These are phyloP conservation scores for Dryadomyces quercus-mongolicae DNA, from an alignment of 2,329 filamentous ascomycete genomes.

Conservation along the genomic window DNA sequence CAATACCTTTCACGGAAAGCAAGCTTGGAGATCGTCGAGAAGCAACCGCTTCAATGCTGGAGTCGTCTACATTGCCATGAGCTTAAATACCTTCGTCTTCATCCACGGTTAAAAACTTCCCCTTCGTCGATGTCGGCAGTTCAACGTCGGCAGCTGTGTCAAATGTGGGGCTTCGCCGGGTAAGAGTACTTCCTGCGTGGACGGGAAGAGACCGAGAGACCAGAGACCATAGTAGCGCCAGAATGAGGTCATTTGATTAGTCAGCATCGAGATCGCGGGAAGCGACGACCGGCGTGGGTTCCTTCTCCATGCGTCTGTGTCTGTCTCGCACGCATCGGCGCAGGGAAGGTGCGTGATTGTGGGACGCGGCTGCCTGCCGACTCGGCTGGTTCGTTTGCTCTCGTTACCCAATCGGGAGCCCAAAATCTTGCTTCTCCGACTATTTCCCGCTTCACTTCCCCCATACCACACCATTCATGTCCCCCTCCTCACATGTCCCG, in stretches of 20 bases:
- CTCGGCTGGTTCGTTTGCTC: background rate
- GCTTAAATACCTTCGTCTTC: background rate
- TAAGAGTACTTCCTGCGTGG: slow-evolving; percentile 8
- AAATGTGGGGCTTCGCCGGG: slow-evolving; percentile 2
- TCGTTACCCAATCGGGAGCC: background rate
- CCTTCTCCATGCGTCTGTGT: no score
- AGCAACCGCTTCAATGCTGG: no score
- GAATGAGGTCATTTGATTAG: background rate
- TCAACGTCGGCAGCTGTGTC: slow-evolving; percentile 2
- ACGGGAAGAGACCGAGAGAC: background rate
- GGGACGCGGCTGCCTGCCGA: background rate
- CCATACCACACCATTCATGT: background rate
- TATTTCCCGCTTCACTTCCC: background rate
- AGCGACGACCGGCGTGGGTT: no score
- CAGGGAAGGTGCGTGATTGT: background rate
- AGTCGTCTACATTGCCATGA: no score
- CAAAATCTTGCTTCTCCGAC: background rate
- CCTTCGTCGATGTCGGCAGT: background rate
- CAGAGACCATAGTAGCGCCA: background rate
- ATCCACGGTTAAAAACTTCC: background rate
- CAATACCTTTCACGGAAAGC: no score
- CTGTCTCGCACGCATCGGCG: no score
- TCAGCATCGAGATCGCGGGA: no score
- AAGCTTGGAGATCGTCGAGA: no score
- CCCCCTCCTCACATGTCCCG: no score